Base-by-base conservation (phyloP, 176 grass and related monocot species). In the Juncus inflexus region DNA sequence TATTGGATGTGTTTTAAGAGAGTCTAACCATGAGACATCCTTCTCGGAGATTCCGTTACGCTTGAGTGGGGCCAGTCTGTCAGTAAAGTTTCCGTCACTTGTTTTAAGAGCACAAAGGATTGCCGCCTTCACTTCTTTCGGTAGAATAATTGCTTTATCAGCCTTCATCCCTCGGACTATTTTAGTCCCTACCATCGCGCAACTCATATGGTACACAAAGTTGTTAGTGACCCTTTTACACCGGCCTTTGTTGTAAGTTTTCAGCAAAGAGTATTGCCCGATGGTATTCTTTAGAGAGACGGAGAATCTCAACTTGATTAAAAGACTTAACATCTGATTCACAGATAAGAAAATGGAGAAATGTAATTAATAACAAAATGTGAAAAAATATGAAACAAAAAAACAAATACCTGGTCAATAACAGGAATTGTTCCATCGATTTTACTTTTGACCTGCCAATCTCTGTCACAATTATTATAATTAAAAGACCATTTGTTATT, bases 401-500 rank as follows among this genome's bases (percentile, higher is more conserved):
- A 59, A 28, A 59, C 8, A 3, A 59, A 13, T 28, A 59, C 56
- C 56, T 59, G 13, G 13, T 59, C 13, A 19, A 5, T 19, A 13
- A 19, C n/a, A 16, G 3, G 3, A 3, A 19, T 13, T 7, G 4
- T 2, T 19, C 2, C 3, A 9, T 19, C 14, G 12, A 4, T 59
- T 3, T 28, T 13, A 19, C 12, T 28, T 59, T 13, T 59, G 9
- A 59, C 56, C 13, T 19, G 56, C 42, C 3, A 12, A 77, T 64
- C 42, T 82, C 80, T 65, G 71, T 77, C 2, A 50, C 52, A 3
- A 55, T 42, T 3, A 82, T 67, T 60, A 76, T 74, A 3, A 50
- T 36, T 3, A 82, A 35, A 10, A 82, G 54, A 47, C 8, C 56
- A 19, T 70, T 70, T 5, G 79, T 82, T 61, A 82, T 64, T n/a